A percentile compares a stretch with the other conserved stretches of the same genome.
Conservation (phyloP, 1,284 basidiomycete species). For the Moesziomyces globuligerus region DNA sequence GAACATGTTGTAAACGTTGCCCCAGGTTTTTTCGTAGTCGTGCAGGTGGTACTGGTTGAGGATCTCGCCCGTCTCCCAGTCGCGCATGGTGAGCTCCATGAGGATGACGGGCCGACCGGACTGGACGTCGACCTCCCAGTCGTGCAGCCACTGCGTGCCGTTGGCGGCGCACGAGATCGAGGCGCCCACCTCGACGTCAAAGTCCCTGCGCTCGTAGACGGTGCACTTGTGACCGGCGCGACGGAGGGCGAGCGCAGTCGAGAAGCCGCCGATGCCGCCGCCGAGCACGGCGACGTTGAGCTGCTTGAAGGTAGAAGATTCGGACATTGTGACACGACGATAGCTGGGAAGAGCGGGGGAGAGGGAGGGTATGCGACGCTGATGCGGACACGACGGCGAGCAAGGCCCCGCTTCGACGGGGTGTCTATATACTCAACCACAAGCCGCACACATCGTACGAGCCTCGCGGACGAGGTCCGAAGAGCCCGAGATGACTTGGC, state of each 20-base stretch:
- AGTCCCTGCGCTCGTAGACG: slow-evolving; percentile 45
- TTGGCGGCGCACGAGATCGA: slow-evolving; percentile 52
- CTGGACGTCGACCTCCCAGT: slow-evolving; percentile 39
- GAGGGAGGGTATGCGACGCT: neutral
- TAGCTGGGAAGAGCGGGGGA: neutral
- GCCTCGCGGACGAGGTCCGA: no score
- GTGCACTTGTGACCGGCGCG: slow-evolving; percentile 47
- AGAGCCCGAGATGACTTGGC: no score
- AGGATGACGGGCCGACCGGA: slow-evolving; percentile 44
- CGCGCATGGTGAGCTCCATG: slow-evolving; percentile 50
- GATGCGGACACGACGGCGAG: neutral
- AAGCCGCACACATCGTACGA: no score
- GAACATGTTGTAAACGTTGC: slow-evolving; percentile 63
- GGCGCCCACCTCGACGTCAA: slow-evolving; percentile 46
- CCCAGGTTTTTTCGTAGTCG: slow-evolving; percentile 49
- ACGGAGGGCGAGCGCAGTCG: slow-evolving; percentile 38
- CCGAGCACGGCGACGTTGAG: slow-evolving; percentile 47
- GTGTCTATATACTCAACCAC: no score
- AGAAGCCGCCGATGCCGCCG: slow-evolving; percentile 44
- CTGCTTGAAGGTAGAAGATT: slow-evolving; percentile 36
- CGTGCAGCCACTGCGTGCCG: slow-evolving; percentile 47
- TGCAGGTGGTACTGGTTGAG: slow-evolving; percentile 48
- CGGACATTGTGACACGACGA: slow-evolving; percentile 22
- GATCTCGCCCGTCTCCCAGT: slow-evolving; percentile 43
- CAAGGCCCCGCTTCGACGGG: no score